Evolutionary conservation across 2,329 filamentous ascomycete species (phyloP).

Genomic region (Paecilomyces niveus): DNA sequence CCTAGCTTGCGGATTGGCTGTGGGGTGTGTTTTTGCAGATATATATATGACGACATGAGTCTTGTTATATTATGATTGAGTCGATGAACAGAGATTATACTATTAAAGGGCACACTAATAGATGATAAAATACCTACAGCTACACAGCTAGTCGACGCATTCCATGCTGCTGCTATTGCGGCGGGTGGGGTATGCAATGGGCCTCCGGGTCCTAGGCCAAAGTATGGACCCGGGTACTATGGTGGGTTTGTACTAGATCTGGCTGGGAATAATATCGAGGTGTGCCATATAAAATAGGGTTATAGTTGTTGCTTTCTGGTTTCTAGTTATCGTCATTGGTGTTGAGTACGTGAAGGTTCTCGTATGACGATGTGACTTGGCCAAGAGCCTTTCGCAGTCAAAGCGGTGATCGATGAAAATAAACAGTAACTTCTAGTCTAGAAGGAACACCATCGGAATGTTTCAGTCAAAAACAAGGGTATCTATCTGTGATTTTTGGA

Average conservation of each 20-base stretch:
- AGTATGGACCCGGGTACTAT: conserved; percentile 45
- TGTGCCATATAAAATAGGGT: conserved; percentile 4
- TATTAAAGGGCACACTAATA: too few species aligned
- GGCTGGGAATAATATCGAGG: conserved; percentile 48
- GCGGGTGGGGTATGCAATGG: conserved; percentile 45
- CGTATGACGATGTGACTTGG: background rate
- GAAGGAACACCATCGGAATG: background rate
- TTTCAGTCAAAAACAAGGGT: background rate
- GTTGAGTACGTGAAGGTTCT: background rate
- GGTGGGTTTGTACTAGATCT: conserved; percentile 46
- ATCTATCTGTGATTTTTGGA: background rate
- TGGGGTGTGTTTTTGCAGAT: too few species aligned
- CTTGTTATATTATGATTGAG: too few species aligned
- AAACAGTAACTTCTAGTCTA: background rate
- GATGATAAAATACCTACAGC: too few species aligned
- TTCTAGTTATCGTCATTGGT: background rate
- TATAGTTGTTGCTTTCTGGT: conserved; percentile 7
- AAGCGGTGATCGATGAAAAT: background rate
- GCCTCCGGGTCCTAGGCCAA: conserved; percentile 36
- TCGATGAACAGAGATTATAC: too few species aligned
- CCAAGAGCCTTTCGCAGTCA: too few species aligned
- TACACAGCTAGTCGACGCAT: conserved; percentile 34
- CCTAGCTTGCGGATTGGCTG: conserved; percentile 24
- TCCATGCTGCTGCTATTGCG: conserved; percentile 37
- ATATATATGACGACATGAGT: too few species aligned